Evolutionary conservation across 2,329 filamentous ascomycete genomes (phyloP), one percentile per base, ranked within the genome.

Genomic region (Aspergillus sp.): DNA sequence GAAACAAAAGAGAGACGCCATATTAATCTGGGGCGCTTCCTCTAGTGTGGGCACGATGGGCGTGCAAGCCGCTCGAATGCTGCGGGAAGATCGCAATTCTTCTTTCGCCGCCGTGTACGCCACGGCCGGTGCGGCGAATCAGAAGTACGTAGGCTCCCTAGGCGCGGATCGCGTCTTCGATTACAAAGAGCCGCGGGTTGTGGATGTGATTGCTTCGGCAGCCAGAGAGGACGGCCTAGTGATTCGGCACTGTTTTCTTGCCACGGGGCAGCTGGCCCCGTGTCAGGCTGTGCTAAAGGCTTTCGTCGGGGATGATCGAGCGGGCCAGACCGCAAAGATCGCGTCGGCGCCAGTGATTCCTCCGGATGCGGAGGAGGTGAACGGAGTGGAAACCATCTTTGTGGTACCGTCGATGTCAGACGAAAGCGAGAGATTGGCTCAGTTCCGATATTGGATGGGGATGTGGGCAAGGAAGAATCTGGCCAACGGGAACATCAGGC

Each of bases 21-120:
- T 78, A 2, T 47, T 78, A 0, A 65, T 78, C 29, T 78, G 75
- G 76, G 76, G 76, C 1, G 76, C 71, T 3, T 76, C 74, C 9
- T 77, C 74, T 0, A 78, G 76, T 42, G 71, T 78, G 1, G 76
- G 75, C 1, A 74, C 69, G 0, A 75, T 78, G 71, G 72, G 71
- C 0, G 73, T 78, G 3, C 75, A 78, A 54, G 68, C 48, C 2
- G 74, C 69, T 6, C 65, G 66, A 3, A 2, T 74, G 3, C 54
- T 78, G 14, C 68, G 71, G 1, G 59, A 72, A 9, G 64, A 76
- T 49, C 51, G 4, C 1, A 47, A 43, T 19, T 70, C 72, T 47
- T 48, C 65, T 16, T 64, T 73, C 40, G 67, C 66, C 0, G 70
- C 72, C 2, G 75, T 78, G 4, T 78, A 78, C 25, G 73, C 75